These are phyloP conservation scores for Podila clonocystis DNA, from an alignment of 192 early-diverging fungal genomes.

Conservation along the genomic window DNA sequence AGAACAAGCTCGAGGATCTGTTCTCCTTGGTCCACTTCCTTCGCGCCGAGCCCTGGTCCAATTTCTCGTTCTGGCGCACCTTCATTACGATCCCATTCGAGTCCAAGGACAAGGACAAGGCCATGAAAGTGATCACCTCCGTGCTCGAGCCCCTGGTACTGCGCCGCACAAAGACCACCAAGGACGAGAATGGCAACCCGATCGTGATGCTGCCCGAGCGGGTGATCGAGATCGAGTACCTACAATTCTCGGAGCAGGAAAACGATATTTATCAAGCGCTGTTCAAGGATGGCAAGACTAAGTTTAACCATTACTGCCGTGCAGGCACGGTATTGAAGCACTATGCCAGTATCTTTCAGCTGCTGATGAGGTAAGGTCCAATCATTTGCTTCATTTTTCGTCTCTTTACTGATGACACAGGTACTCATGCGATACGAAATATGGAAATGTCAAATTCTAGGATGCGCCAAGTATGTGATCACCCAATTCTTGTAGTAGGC, in stretches of 20 bases:
- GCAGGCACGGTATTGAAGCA: slow-evolving; percentile 72
- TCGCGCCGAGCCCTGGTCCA: slow-evolving; percentile 71
- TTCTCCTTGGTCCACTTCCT: slow-evolving; percentile 89
- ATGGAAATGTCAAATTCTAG: slow-evolving; percentile 20
- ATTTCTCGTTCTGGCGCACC: slow-evolving; percentile 79
- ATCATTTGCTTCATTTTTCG: background rate
- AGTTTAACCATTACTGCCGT: slow-evolving; percentile 66
- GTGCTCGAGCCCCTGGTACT: slow-evolving; percentile 81
- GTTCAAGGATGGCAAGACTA: slow-evolving; percentile 71
- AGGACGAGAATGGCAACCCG: slow-evolving; percentile 75
- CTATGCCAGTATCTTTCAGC: slow-evolving; percentile 75
- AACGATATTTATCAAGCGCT: slow-evolving; percentile 76
- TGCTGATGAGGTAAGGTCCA: slow-evolving; percentile 57
- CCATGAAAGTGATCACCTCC: slow-evolving; percentile 61
- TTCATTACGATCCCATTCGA: slow-evolving; percentile 82
- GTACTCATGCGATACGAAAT: no score
- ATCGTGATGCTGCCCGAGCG: slow-evolving; percentile 83
- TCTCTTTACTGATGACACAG: background rate
- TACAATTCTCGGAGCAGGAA: slow-evolving; percentile 71
- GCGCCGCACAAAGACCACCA: slow-evolving; percentile 88
- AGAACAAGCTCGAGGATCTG: slow-evolving; percentile 87
- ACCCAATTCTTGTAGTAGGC: slow-evolving; percentile 63
- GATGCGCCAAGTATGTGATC: slow-evolving; percentile 77
- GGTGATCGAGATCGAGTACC: slow-evolving; percentile 64
- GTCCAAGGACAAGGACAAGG: slow-evolving; percentile 60